Evolutionary conservation across 345 rosid genomes (phyloP).

Genomic region (Arabidopsis thaliana): TAIR10.1 NC_003070.9:1569501-1570000

Average conservation of each 20-base stretch:
- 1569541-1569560: slow-evolving; percentile 72
- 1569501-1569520: slow-evolving; percentile 97
- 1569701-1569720: slow-evolving; percentile 89
- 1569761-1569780: slow-evolving; percentile 96
- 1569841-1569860: slow-evolving; percentile 84
- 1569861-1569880: slow-evolving; percentile 93
- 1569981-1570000: slow-evolving; percentile 68
- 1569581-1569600: slow-evolving; percentile 71
- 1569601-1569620: slow-evolving; percentile 80
- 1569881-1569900: slow-evolving; percentile 90
- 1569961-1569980: slow-evolving; percentile 87
- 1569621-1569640: slow-evolving; percentile 93
- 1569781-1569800: slow-evolving; percentile 86
- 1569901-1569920: slow-evolving; percentile 92
- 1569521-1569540: slow-evolving; percentile 95
- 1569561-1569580: slow-evolving; percentile 73
- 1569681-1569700: slow-evolving; percentile 66
- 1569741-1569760: slow-evolving; percentile 48
- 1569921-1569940: slow-evolving; percentile 65
- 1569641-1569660: slow-evolving; percentile 75
- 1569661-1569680: slow-evolving; percentile 40
- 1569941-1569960: slow-evolving; percentile 66
- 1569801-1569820: slow-evolving; percentile 55
- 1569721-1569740: slow-evolving; percentile 50
- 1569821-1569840: slow-evolving; percentile 63